A percentile compares a stretch with the other conserved stretches of the same genome.
Conservation (phyloP, 2,329 filamentous ascomycete genomes). For the Fusarium bactridioides region DNA sequence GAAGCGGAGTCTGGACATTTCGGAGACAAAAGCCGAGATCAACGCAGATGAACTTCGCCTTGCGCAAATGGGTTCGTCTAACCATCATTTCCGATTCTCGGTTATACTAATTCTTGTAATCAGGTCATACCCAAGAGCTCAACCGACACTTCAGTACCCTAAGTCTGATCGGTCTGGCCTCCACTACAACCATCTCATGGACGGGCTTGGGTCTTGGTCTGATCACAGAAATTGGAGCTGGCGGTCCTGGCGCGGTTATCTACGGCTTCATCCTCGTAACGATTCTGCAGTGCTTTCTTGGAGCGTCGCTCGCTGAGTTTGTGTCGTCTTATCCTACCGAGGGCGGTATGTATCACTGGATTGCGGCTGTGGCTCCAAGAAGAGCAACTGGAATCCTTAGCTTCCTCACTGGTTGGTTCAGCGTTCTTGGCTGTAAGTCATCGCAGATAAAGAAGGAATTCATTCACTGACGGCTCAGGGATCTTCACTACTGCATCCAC, state of each 20-base stretch:
- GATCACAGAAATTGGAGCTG: conserved; percentile 4
- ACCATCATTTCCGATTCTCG: neutral
- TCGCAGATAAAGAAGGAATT: accelerated
- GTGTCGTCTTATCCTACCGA: conserved; percentile 10
- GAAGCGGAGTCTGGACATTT: neutral
- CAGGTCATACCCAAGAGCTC: conserved; percentile 2
- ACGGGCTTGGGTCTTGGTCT: neutral
- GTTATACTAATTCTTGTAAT: neutral
- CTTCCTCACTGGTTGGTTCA: conserved; percentile 5
- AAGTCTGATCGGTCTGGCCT: neutral
- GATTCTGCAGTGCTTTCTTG: neutral
- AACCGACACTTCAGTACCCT: neutral
- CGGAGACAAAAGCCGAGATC: neutral
- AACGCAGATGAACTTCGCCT: neutral
- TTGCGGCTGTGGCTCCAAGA: neutral
- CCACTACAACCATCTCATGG: conserved; percentile 1
- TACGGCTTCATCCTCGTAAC: conserved; percentile 3
- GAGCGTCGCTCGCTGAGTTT: neutral
- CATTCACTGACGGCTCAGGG: neutral
- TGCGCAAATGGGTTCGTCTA: neutral
- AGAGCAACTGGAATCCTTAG: neutral
- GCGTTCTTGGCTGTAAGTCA: conserved; percentile 2
- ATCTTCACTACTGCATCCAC: conserved; percentile 12
- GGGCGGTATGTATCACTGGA: conserved; percentile 16
- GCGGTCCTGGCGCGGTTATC: neutral